phyloP scores from a whole-genome alignment of 495 filamentous ascomycete species.

The Hypoxylon trugodes region DNA sequence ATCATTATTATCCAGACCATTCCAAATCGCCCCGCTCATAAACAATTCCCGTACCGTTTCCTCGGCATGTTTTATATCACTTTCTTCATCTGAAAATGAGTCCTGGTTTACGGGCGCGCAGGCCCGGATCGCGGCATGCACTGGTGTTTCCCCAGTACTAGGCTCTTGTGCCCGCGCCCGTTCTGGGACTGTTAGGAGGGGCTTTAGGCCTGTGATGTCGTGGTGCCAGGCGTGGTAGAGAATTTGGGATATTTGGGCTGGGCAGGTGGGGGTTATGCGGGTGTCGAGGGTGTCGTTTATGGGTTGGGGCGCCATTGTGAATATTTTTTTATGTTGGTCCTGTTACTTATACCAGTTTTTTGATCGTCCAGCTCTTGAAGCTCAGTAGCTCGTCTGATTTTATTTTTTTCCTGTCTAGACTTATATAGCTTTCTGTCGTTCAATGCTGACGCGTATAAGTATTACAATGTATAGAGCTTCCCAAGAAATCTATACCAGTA shows the following conservation, averaged over 20 bases:
- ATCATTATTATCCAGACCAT: constrained; percentile 82
- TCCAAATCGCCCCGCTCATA: constrained; percentile 94
- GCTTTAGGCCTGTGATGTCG: constrained; percentile 75
- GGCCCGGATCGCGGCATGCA: constrained; percentile 89
- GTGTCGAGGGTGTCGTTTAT: constrained; percentile 50
- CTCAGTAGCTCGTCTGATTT: too few species aligned
- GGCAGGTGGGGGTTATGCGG: constrained; percentile 58
- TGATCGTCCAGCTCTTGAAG: too few species aligned
- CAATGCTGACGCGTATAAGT: too few species aligned
- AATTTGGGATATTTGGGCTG: constrained; percentile 59
- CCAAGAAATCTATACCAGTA: neutral
- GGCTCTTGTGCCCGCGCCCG: constrained; percentile 82
- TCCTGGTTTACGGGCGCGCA: constrained; percentile 63
- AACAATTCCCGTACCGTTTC: constrained; percentile 79
- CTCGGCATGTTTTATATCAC: constrained; percentile 62
- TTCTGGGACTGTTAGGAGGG: constrained; percentile 70
- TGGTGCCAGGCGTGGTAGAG: constrained; percentile 87
- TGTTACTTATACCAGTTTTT: too few species aligned
- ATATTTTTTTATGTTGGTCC: neutral
- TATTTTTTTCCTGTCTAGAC: too few species aligned
- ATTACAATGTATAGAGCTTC: neutral
- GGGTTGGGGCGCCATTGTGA: constrained; percentile 20
- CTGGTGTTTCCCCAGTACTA: constrained; percentile 83
- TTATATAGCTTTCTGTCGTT: too few species aligned
- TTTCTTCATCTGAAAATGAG: constrained; percentile 46